Conservation (phyloP, 345 rosid species). For the Rhizophora mangle region DNA sequence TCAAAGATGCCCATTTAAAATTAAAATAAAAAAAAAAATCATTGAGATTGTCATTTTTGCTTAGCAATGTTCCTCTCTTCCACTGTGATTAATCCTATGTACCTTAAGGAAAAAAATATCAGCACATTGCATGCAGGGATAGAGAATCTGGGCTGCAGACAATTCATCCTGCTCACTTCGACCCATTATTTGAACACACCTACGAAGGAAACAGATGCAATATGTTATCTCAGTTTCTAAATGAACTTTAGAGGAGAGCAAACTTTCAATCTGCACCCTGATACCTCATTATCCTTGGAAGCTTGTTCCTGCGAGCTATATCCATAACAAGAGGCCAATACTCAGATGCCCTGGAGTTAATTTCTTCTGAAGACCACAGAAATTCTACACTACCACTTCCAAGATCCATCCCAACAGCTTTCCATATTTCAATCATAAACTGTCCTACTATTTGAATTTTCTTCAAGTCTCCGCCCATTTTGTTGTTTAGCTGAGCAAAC, state of each 20-base stretch:
- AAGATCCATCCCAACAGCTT: slow-evolving; percentile 74
- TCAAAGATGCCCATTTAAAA: no score
- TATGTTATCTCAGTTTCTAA: not conserved
- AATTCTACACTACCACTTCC: slow-evolving; percentile 55
- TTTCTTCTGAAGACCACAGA: slow-evolving; percentile 88
- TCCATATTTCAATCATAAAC: slow-evolving; percentile 79
- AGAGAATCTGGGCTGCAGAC: slow-evolving; percentile 80
- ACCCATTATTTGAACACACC: slow-evolving; percentile 91
- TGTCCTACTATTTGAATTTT: slow-evolving; percentile 66
- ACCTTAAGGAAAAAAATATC: slow-evolving; percentile 89
- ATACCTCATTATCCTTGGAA: slow-evolving; percentile 72
- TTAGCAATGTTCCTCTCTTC: no score
- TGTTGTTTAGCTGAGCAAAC: slow-evolving; percentile 94
- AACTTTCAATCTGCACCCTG: not conserved
- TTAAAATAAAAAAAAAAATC: no score
- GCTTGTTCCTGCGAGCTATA: slow-evolving; percentile 82
- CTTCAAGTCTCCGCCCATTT: slow-evolving; percentile 85
- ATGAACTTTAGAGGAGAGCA: not conserved
- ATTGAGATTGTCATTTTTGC: no score
- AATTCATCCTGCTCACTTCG: slow-evolving; percentile 82
- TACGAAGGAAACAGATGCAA: slow-evolving; percentile 24
- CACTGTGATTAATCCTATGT: not conserved
- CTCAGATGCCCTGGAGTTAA: slow-evolving; percentile 58
- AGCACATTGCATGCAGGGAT: slow-evolving; percentile 97
- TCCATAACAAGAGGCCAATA: slow-evolving; percentile 98